Evolutionary conservation across 805 yeast genomes (phyloP), one percentile per base, ranked within the genome.

Genomic region (Pichia phayaonensis): DNA sequence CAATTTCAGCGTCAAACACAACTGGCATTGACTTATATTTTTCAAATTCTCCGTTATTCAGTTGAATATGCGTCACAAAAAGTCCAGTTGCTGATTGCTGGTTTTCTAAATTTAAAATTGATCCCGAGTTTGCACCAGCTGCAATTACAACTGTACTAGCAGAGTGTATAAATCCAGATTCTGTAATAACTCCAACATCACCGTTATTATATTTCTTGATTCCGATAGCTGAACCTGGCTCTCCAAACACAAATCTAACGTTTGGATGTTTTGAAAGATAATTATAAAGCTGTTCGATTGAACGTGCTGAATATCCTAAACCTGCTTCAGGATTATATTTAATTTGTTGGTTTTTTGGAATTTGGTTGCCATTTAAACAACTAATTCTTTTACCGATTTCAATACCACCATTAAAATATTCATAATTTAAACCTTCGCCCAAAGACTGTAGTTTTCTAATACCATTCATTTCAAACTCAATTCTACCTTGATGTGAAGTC

Each of bases 311-410:
- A 46, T 66, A 64, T 0, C 69, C 76, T 42, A 62, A 65, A 0
- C 77, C 79, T 21, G 73, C 62, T 31, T 69, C 70, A 7, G 73
- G 72, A 54, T 74, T 74, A 49, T 57, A 62, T 36, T 61, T 60
- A 7, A 58, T 42, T 26, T 56, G 54, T n/a, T 55, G 53, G n/a
- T 50, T 46, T 2, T 42, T 11, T 0, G 52, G 42, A 21, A 61
- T 45, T 11, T 42, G 21, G 47, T 59, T 60, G 8, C 49, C 42
- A 22, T 42, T 40, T 38, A 59, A 51, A 54, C 54, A 27, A 21
- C 51, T 26, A 45, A 56, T 57, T 46, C 55, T 46, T 20, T 50
- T 46, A 13, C 61, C 61, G 21, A 74, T 46, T 11, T 61, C 61
- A 4, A 56, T 31, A 7, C 74, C 71, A 36, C 67, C 63, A 10